Evolutionary conservation across 306 rosid genomes (phyloP), one percentile per base, ranked within the genome.

Genomic region (Hippophae rhamnoides): DNA sequence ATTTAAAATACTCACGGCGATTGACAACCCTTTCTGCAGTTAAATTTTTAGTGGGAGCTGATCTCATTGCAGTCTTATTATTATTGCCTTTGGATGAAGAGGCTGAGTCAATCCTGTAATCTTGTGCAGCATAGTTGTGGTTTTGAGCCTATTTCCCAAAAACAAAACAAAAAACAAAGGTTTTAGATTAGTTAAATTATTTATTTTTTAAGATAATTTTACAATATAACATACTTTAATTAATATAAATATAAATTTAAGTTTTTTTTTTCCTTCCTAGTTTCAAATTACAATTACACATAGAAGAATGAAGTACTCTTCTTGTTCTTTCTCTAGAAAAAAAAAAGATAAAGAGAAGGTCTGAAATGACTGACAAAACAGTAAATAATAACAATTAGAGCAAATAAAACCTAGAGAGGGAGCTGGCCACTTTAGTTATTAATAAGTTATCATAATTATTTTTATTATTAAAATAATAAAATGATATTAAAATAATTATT

Each of bases 11-110:
- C 94, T 89, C 74, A 88, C 99, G 94, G 52, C 97, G 81, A 54
- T 84, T 93, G 52, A 76, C 85, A 58, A 72, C 79, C 76, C 87
- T 78, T 66, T 93, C 85, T 77, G 86, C 79, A 62, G 86, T 25
- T 3, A 59, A 48, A 55, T 31, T 66, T 69, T 71, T 66, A 58
- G 74, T 60, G n/a, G 89, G 84, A 41, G 85, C 77, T 58, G 38
- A 31, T 31, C 94, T 72, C 78, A 78, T 78, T 75, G 88, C 82
- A 73, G 77, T 70, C 86, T 79, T 93, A 56, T 75, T 93, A 56
- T 75, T 79, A 4, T 31, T 31, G 82, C 81, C 74, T 86, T 79
- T 88, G 58, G 99, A 84, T 27, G 94, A 73, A 12, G 94, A 80
- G 7, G 95, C 87, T 6, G 82, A 80, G 43, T 86, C 86, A 43